These are phyloP conservation scores for Orbilia quercus DNA, from an alignment of 2,329 filamentous ascomycete genomes.

Conservation along the genomic window DNA sequence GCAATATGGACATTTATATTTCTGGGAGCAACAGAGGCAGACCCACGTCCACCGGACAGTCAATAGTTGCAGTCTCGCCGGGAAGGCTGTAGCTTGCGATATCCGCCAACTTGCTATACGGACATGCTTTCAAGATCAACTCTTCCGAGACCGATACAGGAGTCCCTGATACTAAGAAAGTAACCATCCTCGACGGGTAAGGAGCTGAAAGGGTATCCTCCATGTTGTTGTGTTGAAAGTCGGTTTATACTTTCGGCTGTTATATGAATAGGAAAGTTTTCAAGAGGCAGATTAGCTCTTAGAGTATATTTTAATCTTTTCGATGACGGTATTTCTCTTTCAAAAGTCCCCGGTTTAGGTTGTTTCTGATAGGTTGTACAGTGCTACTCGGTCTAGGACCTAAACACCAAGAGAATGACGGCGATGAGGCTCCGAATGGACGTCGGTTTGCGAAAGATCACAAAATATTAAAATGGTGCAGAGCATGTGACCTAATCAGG, in stretches of 20 bases:
- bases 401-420: constrained; percentile 20
- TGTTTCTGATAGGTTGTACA: constrained; percentile 28
- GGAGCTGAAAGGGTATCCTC: constrained; percentile 42
- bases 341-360: constrained; percentile 14
- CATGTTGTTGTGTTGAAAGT: constrained; percentile 45
- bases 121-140: constrained; percentile 54
- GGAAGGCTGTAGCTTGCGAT: constrained; percentile 57
- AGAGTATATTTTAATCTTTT: constrained; percentile 22
- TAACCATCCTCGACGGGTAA: constrained; percentile 48
- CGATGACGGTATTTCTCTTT: constrained; percentile 3
- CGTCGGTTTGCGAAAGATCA: constrained; percentile 32
- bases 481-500: constrained; percentile 39
- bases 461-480: background rate
- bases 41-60: constrained; percentile 56
- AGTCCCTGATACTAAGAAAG: constrained; percentile 52
- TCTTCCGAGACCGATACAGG: constrained; percentile 56
- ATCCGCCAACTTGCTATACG: constrained; percentile 58
- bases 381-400: background rate
- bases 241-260: constrained; percentile 30
- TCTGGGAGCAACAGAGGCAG: background rate
- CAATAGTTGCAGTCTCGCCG: constrained; percentile 56
- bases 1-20: background rate
- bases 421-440: constrained; percentile 12
- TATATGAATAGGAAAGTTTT: constrained; percentile 13
- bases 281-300: constrained; percentile 3